Percentiles rank a stretch among this genome's conserved stretches.
phyloP scores from a whole-genome alignment of 768 basidiomycete species.

The Cyathus striatus region DNA sequence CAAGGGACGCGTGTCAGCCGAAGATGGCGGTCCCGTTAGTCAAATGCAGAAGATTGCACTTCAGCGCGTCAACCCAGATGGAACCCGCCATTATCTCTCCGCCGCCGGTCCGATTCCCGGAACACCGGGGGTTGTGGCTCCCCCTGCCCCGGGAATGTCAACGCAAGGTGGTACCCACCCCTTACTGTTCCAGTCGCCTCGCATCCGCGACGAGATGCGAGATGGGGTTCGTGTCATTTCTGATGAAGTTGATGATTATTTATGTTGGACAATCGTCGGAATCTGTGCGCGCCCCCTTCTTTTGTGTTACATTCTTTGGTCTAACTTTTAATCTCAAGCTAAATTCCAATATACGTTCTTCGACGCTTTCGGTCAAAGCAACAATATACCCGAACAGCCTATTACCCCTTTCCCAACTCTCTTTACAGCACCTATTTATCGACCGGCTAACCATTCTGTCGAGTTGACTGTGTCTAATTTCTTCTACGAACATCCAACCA shows the following conservation, averaged over 20 bases:
- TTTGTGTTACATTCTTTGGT: constrained; percentile 6
- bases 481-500: constrained; percentile 73
- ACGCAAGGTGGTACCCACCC: constrained; percentile 79
- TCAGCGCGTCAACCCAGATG: constrained; percentile 77
- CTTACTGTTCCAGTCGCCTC: constrained; percentile 72
- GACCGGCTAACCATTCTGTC: constrained; percentile 65
- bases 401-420: constrained; percentile 90
- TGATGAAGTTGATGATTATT: constrained; percentile 91
- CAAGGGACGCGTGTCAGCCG: constrained; percentile 80
- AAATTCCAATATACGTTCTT: constrained; percentile 96
- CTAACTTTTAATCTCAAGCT: constrained; percentile 39
- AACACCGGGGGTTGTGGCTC: constrained; percentile 60
- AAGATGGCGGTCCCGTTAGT: constrained; percentile 88
- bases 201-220: constrained; percentile 77
- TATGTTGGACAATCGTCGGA: constrained; percentile 95
- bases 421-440: constrained; percentile 74
- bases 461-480: constrained; percentile 87
- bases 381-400: constrained; percentile 67
- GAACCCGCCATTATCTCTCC: constrained; percentile 81
- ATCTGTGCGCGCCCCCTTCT: constrained; percentile 64
- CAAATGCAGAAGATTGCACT: constrained; percentile 97
- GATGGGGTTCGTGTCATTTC: constrained; percentile 71
- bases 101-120: constrained; percentile 84
- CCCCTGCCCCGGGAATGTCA: constrained; percentile 71
- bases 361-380: constrained; percentile 80